Evolutionary conservation across 768 basidiomycete species (phyloP).

Genomic region (Mycena galopus): DNA sequence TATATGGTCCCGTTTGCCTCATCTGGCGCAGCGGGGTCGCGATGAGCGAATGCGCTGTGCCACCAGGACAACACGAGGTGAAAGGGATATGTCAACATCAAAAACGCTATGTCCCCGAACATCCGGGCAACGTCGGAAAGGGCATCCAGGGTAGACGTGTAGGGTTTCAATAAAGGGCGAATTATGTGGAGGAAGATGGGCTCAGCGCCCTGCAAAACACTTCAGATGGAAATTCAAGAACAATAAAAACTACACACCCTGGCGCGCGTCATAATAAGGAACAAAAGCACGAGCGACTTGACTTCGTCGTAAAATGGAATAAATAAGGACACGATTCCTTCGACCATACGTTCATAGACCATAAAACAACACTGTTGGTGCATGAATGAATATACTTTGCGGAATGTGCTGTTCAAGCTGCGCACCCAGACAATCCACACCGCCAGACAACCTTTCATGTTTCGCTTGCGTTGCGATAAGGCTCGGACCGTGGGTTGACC

Average conservation of each 20-base stretch:
- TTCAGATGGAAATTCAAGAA: not conserved
- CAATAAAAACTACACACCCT: constrained; percentile 62
- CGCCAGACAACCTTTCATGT: constrained; percentile 87
- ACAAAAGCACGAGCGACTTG: constrained; percentile 79
- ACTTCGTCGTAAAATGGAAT: constrained; percentile 89
- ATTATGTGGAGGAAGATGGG: constrained; percentile 86
- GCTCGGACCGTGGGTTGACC: constrained; percentile 77
- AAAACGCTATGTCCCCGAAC: constrained; percentile 72
- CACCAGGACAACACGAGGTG: constrained; percentile 53
- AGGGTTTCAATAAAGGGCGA: constrained; percentile 84
- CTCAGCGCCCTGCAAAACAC: constrained; percentile 78
- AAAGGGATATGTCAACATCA: constrained; percentile 56
- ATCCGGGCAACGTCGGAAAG: constrained; percentile 71
- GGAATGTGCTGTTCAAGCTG: constrained; percentile 13
- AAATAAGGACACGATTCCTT: constrained; percentile 75
- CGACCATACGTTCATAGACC: constrained; percentile 75
- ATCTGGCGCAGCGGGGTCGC: constrained; percentile 15
- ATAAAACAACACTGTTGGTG: constrained; percentile 71
- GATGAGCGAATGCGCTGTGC: constrained; percentile 43
- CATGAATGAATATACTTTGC: constrained; percentile 21
- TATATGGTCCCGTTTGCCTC: constrained; percentile 19
- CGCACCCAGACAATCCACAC: constrained; percentile 91
- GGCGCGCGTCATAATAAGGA: constrained; percentile 82
- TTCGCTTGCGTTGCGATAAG: constrained; percentile 80
- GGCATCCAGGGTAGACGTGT: constrained; percentile 74